Base-by-base conservation (phyloP, 371 early-diverging fungal genomes). In the Apophysomyces ossiformis region DNA sequence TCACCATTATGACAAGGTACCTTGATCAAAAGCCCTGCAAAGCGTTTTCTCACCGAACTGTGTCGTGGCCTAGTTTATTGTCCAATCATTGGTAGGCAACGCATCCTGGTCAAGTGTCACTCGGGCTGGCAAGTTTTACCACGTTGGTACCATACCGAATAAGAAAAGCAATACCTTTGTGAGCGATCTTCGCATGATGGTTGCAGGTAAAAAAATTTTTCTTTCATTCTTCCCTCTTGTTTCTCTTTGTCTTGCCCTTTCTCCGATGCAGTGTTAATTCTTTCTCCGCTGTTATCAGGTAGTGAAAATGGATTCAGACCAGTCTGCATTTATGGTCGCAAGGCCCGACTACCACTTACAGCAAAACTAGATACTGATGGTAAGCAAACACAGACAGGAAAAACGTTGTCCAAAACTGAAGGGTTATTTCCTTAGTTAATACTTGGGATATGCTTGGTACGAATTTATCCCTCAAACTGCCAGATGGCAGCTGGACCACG, bases 371-470 rank as follows among this genome's bases (percentile, higher is more conserved):
- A 85, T 21, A 72, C 77, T 4, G 68, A 81, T 75, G 74, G 72
- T 83, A 75, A 71, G 38, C 16, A 45, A 47, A 47, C 26, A 37
- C 15, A 16, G 61, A 37, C 8, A 58, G 5, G 36, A 35, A 16
- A 50, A 15, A 5, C 9, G 37, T n/a, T 18, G 7, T 39, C 45
- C 32, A 57, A 56, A 35, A 35, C 18, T 32, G 16, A 66, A 26
- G n/a, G 15, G 11, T 44, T 21, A 3, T 57, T 57, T 39, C 38
- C 62, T 11, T 57, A 75, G 78, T 70, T 7, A 69, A 75, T 61
- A 76, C 95, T 5, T 96, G 96, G 96, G 95, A 95, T 65, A 96
- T 96, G 95, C 86, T 96, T 15, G 96, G 96, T 8, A 96, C 96
- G 7, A 96, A 96, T 69, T 75, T 96, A 41, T 90, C 90, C 7